These are phyloP conservation scores for Mucor irregularis DNA, from an alignment of 371 early-diverging fungal species.

Conservation along the genomic window DNA sequence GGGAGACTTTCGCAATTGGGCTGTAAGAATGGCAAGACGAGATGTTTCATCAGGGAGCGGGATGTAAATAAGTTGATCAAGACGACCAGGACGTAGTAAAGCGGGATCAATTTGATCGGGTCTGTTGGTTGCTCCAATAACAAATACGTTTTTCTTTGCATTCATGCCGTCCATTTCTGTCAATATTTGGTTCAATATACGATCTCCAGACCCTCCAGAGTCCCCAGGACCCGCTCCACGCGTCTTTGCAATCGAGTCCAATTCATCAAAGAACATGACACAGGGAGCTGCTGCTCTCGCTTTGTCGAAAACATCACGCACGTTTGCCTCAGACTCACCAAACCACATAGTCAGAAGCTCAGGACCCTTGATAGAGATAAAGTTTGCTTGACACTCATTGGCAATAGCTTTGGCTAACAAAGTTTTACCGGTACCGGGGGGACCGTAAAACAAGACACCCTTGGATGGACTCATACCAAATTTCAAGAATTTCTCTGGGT, in stretches of 20 bases:
- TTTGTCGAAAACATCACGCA: constrained; percentile 99
- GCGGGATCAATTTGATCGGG: constrained; percentile 33
- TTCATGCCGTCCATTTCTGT: constrained; percentile 99
- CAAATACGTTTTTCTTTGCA: constrained; percentile 96
- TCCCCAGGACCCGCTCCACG: constrained; percentile 88
- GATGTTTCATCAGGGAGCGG: constrained; percentile 96
- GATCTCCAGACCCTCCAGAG: constrained; percentile 97
- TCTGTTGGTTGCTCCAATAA: constrained; percentile 98
- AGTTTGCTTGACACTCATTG: constrained; percentile 99
- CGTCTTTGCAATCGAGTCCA: constrained; percentile 99
- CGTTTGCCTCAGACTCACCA: constrained; percentile 99
- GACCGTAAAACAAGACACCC: constrained; percentile 99
- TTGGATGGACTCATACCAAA: constrained; percentile 99
- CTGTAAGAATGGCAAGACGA: constrained; percentile 87
- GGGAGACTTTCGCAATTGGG: constrained; percentile 98
- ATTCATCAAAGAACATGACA: constrained; percentile 99
- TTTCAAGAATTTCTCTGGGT: constrained; percentile 99
- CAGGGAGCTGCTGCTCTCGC: constrained; percentile 99
- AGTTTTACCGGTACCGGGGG: constrained; percentile 99
- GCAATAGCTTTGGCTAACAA: constrained; percentile 99
- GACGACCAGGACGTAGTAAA: constrained; percentile 91
- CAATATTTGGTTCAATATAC: constrained; percentile 99
- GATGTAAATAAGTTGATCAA: constrained; percentile 99
- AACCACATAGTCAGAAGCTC: constrained; percentile 99
- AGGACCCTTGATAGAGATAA: constrained; percentile 99